Percentiles rank a stretch among this genome's conserved stretches.
Conservation (phyloP, 1,139 yeast species). For the Taphrina wiesneri region DNA sequence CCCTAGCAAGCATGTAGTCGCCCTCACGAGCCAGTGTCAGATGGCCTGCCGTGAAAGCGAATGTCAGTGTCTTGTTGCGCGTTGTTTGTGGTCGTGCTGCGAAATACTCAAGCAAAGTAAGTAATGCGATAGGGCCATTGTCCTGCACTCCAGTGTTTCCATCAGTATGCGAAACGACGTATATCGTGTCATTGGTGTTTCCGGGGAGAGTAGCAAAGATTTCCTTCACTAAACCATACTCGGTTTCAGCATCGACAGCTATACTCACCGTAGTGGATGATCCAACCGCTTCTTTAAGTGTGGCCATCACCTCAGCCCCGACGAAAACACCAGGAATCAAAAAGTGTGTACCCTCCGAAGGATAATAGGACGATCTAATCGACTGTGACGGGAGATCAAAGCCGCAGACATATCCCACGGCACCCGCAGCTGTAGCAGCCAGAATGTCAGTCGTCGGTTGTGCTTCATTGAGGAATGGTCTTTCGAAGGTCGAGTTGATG, state of each 20-base stretch:
- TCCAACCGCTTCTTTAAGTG: not conserved
- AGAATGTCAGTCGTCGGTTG: not conserved
- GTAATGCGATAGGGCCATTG: not conserved
- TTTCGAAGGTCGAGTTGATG: not conserved
- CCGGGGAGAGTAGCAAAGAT: not conserved
- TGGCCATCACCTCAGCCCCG: not conserved
- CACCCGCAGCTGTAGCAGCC: not conserved
- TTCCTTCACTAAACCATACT: not conserved
- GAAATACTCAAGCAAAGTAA: not conserved
- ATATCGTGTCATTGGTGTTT: not conserved
- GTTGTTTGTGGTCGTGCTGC: not conserved
- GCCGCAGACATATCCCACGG: not conserved
- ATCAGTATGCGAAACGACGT: not conserved
- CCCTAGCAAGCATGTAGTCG: not conserved
- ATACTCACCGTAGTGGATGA: not conserved
- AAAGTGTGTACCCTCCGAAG: not conserved
- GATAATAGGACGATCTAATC: not conserved
- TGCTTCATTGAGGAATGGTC: not conserved
- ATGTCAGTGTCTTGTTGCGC: not conserved
- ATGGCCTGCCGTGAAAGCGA: not conserved
- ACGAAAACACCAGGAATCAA: not conserved
- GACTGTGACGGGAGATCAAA: not conserved
- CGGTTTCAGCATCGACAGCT: not conserved
- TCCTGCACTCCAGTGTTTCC: conserved; percentile 3
- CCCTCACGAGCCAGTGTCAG: not conserved